phyloP scores from a whole-genome alignment of 129 eudicot genomes.

The Deinandra increscens region DNA sequence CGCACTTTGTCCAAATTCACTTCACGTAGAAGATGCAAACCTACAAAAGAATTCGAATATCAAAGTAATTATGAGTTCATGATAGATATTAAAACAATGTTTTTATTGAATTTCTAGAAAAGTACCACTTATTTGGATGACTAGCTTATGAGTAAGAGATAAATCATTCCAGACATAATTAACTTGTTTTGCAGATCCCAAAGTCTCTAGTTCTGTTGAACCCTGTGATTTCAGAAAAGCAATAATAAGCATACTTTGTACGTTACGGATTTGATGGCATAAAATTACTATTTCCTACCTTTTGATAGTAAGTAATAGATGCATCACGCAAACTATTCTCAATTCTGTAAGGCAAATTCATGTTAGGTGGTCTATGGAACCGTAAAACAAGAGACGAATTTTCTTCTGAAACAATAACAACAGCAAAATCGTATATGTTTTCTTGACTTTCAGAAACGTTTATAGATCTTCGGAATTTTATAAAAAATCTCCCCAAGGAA shows the following conservation, averaged over 20 bases:
- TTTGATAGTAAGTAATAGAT: constrained; percentile 78
- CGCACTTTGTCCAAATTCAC: constrained; percentile 92
- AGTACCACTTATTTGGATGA: constrained; percentile 81
- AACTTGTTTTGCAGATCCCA: constrained; percentile 56
- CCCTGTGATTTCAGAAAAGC: constrained; percentile 50
- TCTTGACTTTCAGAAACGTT: constrained; percentile 34
- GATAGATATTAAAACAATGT: not conserved
- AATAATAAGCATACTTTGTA: not conserved
- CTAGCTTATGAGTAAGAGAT: constrained; percentile 84
- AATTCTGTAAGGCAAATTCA: constrained; percentile 72
- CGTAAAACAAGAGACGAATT: constrained; percentile 73
- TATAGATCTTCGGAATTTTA: constrained; percentile 55
- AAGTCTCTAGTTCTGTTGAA: constrained; percentile 63
- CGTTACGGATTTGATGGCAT: not conserved
- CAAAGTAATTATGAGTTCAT: constrained; percentile 6
- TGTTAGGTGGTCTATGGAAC: constrained; percentile 64
- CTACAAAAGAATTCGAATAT: constrained; percentile 37
- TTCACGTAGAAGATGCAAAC: constrained; percentile 72
- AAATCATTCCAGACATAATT: constrained; percentile 95
- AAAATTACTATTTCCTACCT: constrained; percentile 46
- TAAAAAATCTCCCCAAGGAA: constrained; percentile 88
- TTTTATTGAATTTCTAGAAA: not conserved
- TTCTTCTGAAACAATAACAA: constrained; percentile 83
- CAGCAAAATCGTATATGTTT: constrained; percentile 50
- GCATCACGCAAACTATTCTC: constrained; percentile 72